phyloP scores from a whole-genome alignment of 257 asterid genomes.

The Knoxia roxburghii region DNA sequence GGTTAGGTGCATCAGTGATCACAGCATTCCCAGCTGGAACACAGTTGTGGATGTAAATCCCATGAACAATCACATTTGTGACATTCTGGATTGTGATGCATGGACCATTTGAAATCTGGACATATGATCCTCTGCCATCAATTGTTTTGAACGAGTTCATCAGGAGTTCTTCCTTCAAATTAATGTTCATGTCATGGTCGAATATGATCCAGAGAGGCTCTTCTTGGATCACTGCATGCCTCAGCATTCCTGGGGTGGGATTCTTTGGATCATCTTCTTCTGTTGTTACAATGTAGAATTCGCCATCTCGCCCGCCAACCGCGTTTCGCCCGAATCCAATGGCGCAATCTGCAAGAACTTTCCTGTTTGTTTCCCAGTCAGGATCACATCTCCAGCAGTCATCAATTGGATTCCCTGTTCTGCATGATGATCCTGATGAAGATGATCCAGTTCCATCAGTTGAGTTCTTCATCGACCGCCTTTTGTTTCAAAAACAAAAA shows the following conservation, averaged over 20 bases:
- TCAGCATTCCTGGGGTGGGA: conserved; percentile 55
- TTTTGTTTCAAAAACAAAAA: neutral
- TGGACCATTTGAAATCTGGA: conserved; percentile 57
- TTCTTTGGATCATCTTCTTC: conserved; percentile 42
- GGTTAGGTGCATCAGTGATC: conserved; percentile 42
- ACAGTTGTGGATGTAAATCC: conserved; percentile 55
- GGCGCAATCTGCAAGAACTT: conserved; percentile 51
- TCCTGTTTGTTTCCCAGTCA: conserved; percentile 62
- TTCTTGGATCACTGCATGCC: conserved; percentile 37
- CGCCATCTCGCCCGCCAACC: conserved; percentile 59
- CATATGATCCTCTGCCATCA: conserved; percentile 54
- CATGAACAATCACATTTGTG: conserved; percentile 52
- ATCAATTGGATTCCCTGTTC: conserved; percentile 61
- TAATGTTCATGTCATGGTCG: conserved; percentile 46
- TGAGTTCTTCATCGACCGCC: conserved; percentile 19
- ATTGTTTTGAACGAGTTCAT: conserved; percentile 72
- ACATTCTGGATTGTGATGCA: conserved; percentile 56
- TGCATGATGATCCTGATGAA: conserved; percentile 21
- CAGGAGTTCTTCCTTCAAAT: conserved; percentile 42
- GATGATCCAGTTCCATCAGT: conserved; percentile 6
- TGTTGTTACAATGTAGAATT: conserved; percentile 46
- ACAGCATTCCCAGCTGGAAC: conserved; percentile 51
- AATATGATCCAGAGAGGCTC: conserved; percentile 75
- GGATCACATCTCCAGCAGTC: conserved; percentile 73
- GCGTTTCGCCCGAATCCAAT: conserved; percentile 62